Evolutionary conservation across 768 basidiomycete genomes (phyloP), one percentile per base, ranked within the genome.

Genomic region (Termitomyces titanicus): DNA sequence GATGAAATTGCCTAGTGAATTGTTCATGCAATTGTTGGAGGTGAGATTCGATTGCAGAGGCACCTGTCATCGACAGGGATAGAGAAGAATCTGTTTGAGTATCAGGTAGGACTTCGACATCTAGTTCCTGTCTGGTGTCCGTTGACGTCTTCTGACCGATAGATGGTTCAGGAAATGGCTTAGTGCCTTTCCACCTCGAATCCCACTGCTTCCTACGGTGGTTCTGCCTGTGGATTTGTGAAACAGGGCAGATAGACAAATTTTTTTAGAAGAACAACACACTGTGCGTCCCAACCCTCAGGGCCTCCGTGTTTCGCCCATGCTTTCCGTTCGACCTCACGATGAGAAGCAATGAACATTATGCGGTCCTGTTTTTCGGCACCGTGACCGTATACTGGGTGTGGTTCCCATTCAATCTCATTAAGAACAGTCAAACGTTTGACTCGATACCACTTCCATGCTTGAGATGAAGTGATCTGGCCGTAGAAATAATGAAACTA

Each of bases 291-390:
- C 35, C 45, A 53, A 3, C 43, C 40, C 20, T 53, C 46, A 18
- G 56, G 59, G 10, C 51, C 56, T 18, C 59, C 59, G 24, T 57
- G 44, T 46, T 31, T 48, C 25, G 29, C 31, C 59, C 59, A 60
- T 24, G 59, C 59, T 22, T 18, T 35, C 31, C 40, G 38, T 20
- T 60, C 59, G 8, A 60, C 35, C n/a, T 52, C 51, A 38, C 46
- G 24, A 39, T 53, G 51, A 18, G 25, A n/a, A 34, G 56, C 56
- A 17, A 50, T 4, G 20, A 17, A 31, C 29, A 29, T 17, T 20
- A 29, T 11, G 5, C 12, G 6, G 12, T n/a, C 6, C 18, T 31
- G 29, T n/a, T 8, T 8, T 12, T 33, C 22, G 3, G 22, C 15
- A 9, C 24, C 33, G 20, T 18, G 4, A 7, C 15, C 18, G 13